These are phyloP conservation scores for Botryococcus braunii DNA, from an alignment of 163 green algal genomes.

Conservation along the genomic window DNA sequence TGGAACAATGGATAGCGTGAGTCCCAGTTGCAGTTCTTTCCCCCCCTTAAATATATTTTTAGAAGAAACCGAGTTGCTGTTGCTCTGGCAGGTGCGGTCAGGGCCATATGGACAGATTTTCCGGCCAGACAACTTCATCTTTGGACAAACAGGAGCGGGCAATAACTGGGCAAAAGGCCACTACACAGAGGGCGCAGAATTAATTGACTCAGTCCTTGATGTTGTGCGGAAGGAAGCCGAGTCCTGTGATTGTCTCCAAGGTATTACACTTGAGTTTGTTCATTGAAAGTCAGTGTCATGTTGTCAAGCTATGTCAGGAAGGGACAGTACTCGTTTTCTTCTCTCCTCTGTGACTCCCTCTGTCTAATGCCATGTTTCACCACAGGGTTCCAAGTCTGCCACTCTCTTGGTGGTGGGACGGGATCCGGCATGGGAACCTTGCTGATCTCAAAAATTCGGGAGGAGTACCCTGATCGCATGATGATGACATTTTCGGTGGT, in stretches of 20 bases:
- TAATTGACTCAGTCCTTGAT: conserved; percentile 94
- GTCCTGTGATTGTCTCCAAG: conserved; percentile 88
- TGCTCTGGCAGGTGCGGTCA: conserved; percentile 52
- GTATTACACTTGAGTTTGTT: conserved; percentile 20
- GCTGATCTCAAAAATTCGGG: conserved; percentile 91
- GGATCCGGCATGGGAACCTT: conserved; percentile 97
- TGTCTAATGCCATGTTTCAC: too few species aligned
- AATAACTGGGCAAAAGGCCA: conserved; percentile 99
- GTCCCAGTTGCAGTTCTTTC: too few species aligned
- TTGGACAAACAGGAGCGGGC: conserved; percentile 70
- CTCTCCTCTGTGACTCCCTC: too few species aligned
- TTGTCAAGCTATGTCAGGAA: not conserved
- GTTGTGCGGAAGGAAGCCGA: conserved; percentile 94
- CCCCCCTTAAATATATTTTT: too few species aligned
- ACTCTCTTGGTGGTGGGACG: conserved; percentile 87
- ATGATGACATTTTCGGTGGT: conserved; percentile 96
- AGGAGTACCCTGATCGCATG: conserved; percentile 95
- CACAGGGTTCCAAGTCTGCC: conserved; percentile 84
- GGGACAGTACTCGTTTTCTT: too few species aligned
- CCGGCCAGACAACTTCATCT: conserved; percentile 92
- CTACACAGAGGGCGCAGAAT: conserved; percentile 95
- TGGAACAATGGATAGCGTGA: conserved; percentile 76
- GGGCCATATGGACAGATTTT: conserved; percentile 94
- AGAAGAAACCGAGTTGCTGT: too few species aligned
- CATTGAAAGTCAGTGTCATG: not conserved